Base-by-base conservation (phyloP, 2,329 filamentous ascomycete species). In the Pseudonectria foliicola region DNA sequence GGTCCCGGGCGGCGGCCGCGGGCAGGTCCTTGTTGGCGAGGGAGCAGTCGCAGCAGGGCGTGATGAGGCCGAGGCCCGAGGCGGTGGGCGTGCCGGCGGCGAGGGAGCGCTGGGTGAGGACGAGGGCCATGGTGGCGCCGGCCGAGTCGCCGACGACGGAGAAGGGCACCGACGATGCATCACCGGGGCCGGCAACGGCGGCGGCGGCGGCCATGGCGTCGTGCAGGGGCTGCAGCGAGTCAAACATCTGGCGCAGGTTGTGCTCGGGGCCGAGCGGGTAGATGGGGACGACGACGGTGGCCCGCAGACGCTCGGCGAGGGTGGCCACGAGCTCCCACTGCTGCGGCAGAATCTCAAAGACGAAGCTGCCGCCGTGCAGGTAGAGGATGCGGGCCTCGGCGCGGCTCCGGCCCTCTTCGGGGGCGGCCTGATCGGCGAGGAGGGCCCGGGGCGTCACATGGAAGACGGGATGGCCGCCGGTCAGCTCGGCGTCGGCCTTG, bases 241-340 rank as follows among this genome's bases (percentile, higher is more conserved):
- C 55, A 26, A 56, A 60, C 44, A 57, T 56, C 25, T 51, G 50
- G 39, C 48, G 37, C n/a, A 59, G 43, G 13, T 43, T 45, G 27
- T 48, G 49, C 33, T 60, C 56, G 4, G 56, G 56, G 1, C 49
- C 55, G 18, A 60, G 44, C 7, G 57, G 57, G 28, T 58, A 58
- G 26, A 60, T 45, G 13, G 56, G 53, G 23, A 60, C 50, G 2
- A 54, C 56, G 27, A 57, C 41, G 10, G 52, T 43, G 29, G 56
- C 56, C 42, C 56, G 48, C 23, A 59, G 41, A 2, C 52, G 49
- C 35, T 53, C 42, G 2, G 54, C 53, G 23, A 58, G 43, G 28
- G 41, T 34, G 5, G 48, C 48, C 23, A 50, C 44, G 13, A 58
- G 27, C 25, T 38, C 33, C 56, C 56, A 60, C n/a, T 60, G 56